Evolutionary conservation across 306 rosid species (phyloP).

Genomic region (Vigna hirtella): DNA sequence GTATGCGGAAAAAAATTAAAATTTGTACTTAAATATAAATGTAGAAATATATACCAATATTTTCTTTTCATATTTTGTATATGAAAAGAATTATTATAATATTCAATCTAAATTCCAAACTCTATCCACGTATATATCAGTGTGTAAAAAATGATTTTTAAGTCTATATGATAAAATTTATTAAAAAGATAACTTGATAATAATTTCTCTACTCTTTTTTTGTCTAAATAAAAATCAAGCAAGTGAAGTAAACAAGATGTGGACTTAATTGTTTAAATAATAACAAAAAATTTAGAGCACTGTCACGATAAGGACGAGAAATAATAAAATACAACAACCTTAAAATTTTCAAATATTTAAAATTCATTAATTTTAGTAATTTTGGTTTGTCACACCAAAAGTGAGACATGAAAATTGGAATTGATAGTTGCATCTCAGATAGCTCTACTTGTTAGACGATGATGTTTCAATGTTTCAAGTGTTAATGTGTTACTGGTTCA

Average conservation of each 20-base stretch:
- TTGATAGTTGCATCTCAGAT: conserved; percentile 14
- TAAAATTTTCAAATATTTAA: neutral
- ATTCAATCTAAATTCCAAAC: too few species aligned
- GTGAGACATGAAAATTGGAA: conserved; percentile 10
- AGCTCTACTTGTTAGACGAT: neutral
- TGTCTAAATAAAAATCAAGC: neutral
- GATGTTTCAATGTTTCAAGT: conserved; percentile 13
- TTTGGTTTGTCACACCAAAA: conserved; percentile 20
- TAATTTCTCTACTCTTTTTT: neutral
- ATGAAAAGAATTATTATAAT: too few species aligned
- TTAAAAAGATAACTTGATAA: neutral
- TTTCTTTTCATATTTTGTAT: too few species aligned
- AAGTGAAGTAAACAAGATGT: neutral
- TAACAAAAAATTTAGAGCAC: neutral
- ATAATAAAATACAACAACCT: neutral
- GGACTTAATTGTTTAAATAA: neutral
- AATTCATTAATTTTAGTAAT: neutral
- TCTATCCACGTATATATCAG: too few species aligned
- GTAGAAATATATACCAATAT: too few species aligned
- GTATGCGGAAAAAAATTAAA: too few species aligned
- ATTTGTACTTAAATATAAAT: too few species aligned
- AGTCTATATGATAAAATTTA: neutral
- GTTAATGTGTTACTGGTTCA: neutral
- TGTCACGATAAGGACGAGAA: neutral
- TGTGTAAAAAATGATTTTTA: neutral